These are phyloP conservation scores for Ascosphaera aggregata DNA, from an alignment of 2,329 filamentous ascomycete genomes.

Conservation along the genomic window DNA sequence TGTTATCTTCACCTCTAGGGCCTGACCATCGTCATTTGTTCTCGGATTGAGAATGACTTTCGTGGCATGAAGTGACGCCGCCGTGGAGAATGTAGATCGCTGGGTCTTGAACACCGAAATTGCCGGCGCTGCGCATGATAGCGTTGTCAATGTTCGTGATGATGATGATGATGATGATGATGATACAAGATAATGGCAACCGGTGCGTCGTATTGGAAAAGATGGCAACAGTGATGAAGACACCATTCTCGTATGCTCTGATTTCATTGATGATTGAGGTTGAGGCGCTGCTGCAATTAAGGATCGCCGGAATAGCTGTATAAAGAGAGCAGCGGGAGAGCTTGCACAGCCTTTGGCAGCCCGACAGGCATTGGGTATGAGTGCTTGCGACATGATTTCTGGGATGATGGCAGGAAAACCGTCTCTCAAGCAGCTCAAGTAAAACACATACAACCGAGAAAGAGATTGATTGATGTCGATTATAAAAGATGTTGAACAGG, in stretches of 20 bases:
- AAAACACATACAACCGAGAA: neutral
- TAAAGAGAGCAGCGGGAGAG: constrained; percentile 3
- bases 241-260: constrained; percentile 1
- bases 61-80: constrained; percentile 13
- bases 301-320: constrained; percentile 6
- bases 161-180: neutral
- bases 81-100: constrained; percentile 14
- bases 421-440: neutral
- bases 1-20: constrained; percentile 65
- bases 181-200: neutral
- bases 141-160: neutral
- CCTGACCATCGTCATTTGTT: constrained; percentile 60
- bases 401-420: neutral
- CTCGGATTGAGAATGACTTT: constrained; percentile 41
- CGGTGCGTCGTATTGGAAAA: neutral
- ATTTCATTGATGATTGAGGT: constrained; percentile 5
- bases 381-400: constrained; percentile 11
- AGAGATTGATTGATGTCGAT: constrained; percentile 1
- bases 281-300: constrained; percentile 9
- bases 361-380: constrained; percentile 9
- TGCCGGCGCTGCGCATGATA: constrained; percentile 1
- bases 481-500: neutral
- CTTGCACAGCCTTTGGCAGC: constrained; percentile 7
- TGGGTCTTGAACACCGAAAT: constrained; percentile 5
- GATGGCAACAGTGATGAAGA: constrained; percentile 1